Base-by-base conservation (phyloP, 164 flowering plant species). In the Houttuynia cordata region DNA sequence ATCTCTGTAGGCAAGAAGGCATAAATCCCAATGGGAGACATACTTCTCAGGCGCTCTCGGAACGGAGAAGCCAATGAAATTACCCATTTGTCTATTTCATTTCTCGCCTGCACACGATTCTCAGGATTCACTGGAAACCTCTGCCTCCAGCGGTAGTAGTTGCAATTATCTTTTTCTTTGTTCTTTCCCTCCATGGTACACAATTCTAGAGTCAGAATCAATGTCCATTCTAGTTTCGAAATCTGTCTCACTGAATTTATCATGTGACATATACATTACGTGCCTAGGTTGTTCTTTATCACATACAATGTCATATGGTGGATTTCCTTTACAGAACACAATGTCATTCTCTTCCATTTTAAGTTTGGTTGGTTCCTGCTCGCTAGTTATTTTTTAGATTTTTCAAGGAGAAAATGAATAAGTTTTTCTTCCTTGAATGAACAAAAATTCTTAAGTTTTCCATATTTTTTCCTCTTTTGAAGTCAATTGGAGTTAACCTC, bases 1-100 rank as follows among this genome's bases (percentile, higher is more conserved):
- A 81, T 81, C 67, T 80, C 91, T 0, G 87, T 83, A 5, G 88
- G 91, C 54, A 83, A 74, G 62, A 74, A 85, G 0, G 87, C 83
- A 66, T 79, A 85, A 23, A 85, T 40, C 1, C 86, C 91, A 24
- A 82, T 78, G 7, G 75, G 72, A 56, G 22, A 53, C 55, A 34
- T 66, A 25, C 84, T 83, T 62, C 77, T 67, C 15, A 81, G 79
- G 37, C 83, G 77, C 41, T 81, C 55, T 37, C 76, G 78, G 59
- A 15, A 23, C 14, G 91, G 91, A 63, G 83, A 81, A 8, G 91
- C 86, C 37, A 85, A 49, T 0, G 81, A 77, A 62, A 85, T 78
- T 49, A 72, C 70, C 78, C 72, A 78, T 40, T 85, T 81, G 0
- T 80, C 83, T 0, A 76, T 68, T 10, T 73, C 86, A 64, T 37